These are phyloP conservation scores for Epichloe scottii DNA, from an alignment of 2,329 filamentous ascomycete genomes.

Conservation along the genomic window DNA sequence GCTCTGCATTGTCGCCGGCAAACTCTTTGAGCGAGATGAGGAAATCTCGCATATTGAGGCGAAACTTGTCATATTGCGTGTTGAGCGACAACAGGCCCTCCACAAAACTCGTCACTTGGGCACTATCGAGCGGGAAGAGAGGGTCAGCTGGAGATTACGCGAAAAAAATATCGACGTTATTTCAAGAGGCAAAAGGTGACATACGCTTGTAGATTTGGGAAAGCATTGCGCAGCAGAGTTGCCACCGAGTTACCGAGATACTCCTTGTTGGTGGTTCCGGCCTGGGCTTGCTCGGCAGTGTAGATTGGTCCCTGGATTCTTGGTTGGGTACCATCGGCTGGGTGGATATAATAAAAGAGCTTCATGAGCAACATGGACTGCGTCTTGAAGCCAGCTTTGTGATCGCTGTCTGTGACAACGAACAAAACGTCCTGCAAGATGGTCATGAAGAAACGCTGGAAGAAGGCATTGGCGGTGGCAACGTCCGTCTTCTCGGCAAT, in stretches of 20 bases:
- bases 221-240: constrained; percentile 74
- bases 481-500: constrained; percentile 87
- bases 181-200: constrained; percentile 21
- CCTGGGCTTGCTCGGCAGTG: constrained; percentile 64
- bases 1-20: constrained; percentile 83
- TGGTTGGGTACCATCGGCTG: constrained; percentile 51
- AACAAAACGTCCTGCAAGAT: constrained; percentile 98
- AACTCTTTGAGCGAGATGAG: constrained; percentile 96
- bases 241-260: constrained; percentile 84
- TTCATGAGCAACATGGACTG: constrained; percentile 87
- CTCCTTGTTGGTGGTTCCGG: constrained; percentile 78
- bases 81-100: constrained; percentile 81
- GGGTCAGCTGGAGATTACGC: constrained; percentile 21
- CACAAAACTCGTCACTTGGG: constrained; percentile 83
- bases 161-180: background rate
- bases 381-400: constrained; percentile 98
- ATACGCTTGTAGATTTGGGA: constrained; percentile 83
- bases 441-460: constrained; percentile 92
- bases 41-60: constrained; percentile 91
- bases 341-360: constrained; percentile 92
- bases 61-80: constrained; percentile 86
- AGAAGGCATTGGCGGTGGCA: constrained; percentile 83
- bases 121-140: constrained; percentile 30
- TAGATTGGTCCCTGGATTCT: constrained; percentile 94
- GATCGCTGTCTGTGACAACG: constrained; percentile 90